Percentiles rank a stretch among this genome's conserved stretches.
These are phyloP conservation scores for Pyrus communis DNA, from an alignment of 306 rosid species.

Conservation along the genomic window DNA sequence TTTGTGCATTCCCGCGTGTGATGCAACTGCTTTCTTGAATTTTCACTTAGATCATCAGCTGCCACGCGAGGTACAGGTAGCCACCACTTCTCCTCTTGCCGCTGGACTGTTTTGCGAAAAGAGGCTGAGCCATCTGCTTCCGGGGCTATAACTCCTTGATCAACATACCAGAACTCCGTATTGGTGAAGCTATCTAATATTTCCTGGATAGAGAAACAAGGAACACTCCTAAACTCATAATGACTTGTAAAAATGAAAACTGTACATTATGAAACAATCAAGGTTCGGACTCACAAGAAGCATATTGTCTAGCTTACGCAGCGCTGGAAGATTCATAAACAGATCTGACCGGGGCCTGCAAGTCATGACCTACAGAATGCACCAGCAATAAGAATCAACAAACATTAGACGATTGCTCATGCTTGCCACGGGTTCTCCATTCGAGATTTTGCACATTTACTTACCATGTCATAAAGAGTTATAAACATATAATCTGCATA, in stretches of 20 bases:
- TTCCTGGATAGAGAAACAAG: constrained; percentile 38
- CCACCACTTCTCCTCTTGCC: constrained; percentile 99
- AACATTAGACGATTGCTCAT: background rate
- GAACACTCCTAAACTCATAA: background rate
- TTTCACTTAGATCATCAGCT: constrained; percentile 61
- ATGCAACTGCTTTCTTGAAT: constrained; percentile 70
- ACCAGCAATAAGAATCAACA: background rate
- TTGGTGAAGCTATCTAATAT: constrained; percentile 57
- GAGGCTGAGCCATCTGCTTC: constrained; percentile 77
- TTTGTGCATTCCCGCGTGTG: constrained; percentile 70
- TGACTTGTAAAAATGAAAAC: background rate
- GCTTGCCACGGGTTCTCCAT: background rate
- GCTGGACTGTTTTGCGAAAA: constrained; percentile 58
- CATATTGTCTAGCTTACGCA: constrained; percentile 47
- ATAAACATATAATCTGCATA: background rate
- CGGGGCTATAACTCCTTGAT: constrained; percentile 74
- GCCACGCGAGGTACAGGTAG: constrained; percentile 90
- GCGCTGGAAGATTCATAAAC: constrained; percentile 47
- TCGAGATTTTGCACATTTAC: background rate
- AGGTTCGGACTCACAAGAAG: constrained; percentile 32
- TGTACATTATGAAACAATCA: background rate
- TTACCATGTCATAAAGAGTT: background rate
- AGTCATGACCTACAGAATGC: constrained; percentile 45
- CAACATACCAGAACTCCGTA: constrained; percentile 91
- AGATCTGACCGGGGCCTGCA: constrained; percentile 52